phyloP scores from a whole-genome alignment of 805 yeast species.

The Saturnispora halmiae region DNA sequence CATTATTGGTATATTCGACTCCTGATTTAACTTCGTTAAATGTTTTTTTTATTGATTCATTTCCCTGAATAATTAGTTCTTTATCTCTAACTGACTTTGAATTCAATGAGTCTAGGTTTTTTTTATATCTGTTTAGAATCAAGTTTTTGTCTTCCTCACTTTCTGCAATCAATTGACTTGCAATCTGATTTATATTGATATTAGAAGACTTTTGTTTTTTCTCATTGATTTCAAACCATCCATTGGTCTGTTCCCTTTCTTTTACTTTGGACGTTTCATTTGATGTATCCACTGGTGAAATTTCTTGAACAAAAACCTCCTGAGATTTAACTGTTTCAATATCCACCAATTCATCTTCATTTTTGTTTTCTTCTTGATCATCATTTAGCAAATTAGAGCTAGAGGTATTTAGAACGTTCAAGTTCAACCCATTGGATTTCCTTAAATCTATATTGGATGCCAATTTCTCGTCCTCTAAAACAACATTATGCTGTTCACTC shows the following conservation, averaged over 20 bases:
- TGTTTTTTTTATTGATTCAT: constrained; percentile 34
- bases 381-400: neutral
- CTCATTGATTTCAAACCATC: constrained; percentile 21
- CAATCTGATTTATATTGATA: neutral
- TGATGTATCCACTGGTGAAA: neutral
- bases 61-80: constrained; percentile 42
- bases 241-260: constrained; percentile 8
- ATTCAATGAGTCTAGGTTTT: constrained; percentile 43
- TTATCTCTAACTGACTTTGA: constrained; percentile 43
- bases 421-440: constrained; percentile 2
- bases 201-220: constrained; percentile 7
- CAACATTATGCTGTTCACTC: too few species aligned
- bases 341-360: constrained; percentile 1
- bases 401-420: constrained; percentile 1
- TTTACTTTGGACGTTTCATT: neutral
- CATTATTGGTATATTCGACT: constrained; percentile 31
- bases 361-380: neutral
- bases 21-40: constrained; percentile 43
- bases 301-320: constrained; percentile 7
- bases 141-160: constrained; percentile 39
- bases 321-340: neutral
- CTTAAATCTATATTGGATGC: neutral
- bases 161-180: neutral
- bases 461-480: neutral
- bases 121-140: constrained; percentile 49